A percentile compares a stretch with the other conserved stretches of the same genome.
These are phyloP conservation scores for Kwoniella heveanensis DNA, from an alignment of 768 basidiomycete species.

Conservation along the genomic window DNA sequence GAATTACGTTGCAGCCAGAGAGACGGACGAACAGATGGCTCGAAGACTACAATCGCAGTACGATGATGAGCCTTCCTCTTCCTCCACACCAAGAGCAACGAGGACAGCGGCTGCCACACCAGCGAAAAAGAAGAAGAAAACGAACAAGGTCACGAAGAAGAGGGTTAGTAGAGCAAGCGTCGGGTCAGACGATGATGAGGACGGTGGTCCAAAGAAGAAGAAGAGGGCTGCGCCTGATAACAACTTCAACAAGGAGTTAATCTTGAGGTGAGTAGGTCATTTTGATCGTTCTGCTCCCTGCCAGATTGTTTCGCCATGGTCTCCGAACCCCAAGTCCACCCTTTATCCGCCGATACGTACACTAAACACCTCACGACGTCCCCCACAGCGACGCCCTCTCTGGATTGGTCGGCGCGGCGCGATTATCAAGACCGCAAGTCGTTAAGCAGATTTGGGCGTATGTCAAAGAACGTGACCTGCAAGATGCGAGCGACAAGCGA, in stretches of 20 bases:
- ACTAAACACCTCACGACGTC: too few species aligned
- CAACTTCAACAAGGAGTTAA: slow-evolving; percentile 60
- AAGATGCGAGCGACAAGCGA: slow-evolving; percentile 79
- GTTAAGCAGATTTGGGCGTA: slow-evolving; percentile 89
- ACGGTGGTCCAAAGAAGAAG: slow-evolving; percentile 46
- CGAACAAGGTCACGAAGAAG: slow-evolving; percentile 42
- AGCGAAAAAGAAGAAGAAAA: slow-evolving; percentile 26
- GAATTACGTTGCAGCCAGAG: slow-evolving; percentile 58
- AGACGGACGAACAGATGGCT: slow-evolving; percentile 71
- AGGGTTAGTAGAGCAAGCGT: slow-evolving; percentile 52
- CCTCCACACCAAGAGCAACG: slow-evolving; percentile 57
- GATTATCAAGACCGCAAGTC: slow-evolving; percentile 80
- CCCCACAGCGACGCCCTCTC: slow-evolving; percentile 75
- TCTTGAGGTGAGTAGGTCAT: slow-evolving; percentile 55
- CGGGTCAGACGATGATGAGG: slow-evolving; percentile 36
- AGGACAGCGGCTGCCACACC: slow-evolving; percentile 22
- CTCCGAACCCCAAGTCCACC: too few species aligned
- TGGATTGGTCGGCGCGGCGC: slow-evolving; percentile 67
- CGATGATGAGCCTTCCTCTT: slow-evolving; percentile 57
- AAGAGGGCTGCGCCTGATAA: slow-evolving; percentile 60
- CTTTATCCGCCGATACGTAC: too few species aligned
- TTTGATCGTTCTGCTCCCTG: too few species aligned
- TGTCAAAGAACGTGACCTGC: slow-evolving; percentile 76
- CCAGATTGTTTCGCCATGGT: too few species aligned
- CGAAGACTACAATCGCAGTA: slow-evolving; percentile 71